Percentiles rank a stretch among this genome's conserved stretches.
phyloP scores from a whole-genome alignment of 2,329 filamentous ascomycete species.

The Raffaelea arxii region DNA sequence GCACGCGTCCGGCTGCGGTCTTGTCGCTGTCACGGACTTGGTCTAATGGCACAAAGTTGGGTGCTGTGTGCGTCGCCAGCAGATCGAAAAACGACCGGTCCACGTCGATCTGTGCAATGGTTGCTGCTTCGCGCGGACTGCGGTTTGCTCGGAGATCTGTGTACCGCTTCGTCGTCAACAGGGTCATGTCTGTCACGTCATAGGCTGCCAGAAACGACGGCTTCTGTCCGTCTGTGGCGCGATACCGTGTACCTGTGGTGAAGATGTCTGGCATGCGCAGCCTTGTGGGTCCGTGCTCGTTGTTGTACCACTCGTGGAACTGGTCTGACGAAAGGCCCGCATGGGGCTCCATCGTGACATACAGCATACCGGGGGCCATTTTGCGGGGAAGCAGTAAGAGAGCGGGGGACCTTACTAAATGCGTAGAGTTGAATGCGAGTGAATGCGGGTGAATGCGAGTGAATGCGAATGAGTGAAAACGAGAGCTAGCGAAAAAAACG shows the following conservation, averaged over 20 bases:
- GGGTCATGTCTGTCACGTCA: constrained; percentile 67
- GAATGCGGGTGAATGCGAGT: background rate
- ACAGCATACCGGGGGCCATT: constrained; percentile 59
- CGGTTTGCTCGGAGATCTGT: constrained; percentile 50
- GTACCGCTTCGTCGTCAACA: constrained; percentile 62
- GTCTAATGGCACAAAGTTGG: constrained; percentile 47
- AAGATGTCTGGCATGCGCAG: constrained; percentile 67
- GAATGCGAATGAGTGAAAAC: too few relatives aligned
- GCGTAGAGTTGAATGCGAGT: background rate
- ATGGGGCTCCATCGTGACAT: constrained; percentile 77
- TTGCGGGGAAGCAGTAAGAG: too few relatives aligned
- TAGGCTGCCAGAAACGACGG: constrained; percentile 74
- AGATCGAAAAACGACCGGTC: constrained; percentile 63
- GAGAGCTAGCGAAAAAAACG: too few relatives aligned
- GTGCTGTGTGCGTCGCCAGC: constrained; percentile 43
- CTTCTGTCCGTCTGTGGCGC: constrained; percentile 49
- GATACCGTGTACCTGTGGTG: constrained; percentile 70
- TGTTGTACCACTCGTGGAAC: constrained; percentile 93
- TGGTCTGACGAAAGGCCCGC: constrained; percentile 53
- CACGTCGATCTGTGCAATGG: constrained; percentile 51
- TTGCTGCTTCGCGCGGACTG: constrained; percentile 42
- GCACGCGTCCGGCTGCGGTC: constrained; percentile 48
- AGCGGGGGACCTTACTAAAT: too few relatives aligned
- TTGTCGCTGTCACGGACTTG: constrained; percentile 50
- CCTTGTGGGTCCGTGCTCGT: constrained; percentile 77